Base-by-base conservation (phyloP, 192 early-diverging fungal species). In the Backusella psychrophila region DNA sequence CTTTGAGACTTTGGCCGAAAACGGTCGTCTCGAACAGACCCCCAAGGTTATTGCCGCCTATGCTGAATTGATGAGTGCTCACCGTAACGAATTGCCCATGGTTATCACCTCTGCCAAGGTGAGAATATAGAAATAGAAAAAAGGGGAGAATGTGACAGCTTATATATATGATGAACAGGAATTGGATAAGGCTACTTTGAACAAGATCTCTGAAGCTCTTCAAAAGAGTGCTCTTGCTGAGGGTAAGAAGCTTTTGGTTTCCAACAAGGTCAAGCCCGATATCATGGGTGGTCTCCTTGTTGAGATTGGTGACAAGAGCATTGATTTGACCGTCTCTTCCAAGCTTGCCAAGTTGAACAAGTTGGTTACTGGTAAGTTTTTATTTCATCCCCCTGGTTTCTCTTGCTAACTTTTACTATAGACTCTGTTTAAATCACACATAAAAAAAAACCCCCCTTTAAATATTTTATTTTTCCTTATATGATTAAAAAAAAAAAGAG, bases 291-390 rank as follows among this genome's bases (percentile, higher is more conserved):
- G 97, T 77, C 91, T 99, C 85, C 87, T 98, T 81, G 93, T 99
- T 71, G 97, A 99, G 85, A 88, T 97, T 84, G 96, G 97, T 79
- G 97, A 96, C 88, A 95, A 96, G 87, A 98, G 96, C 80, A 97
- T 99, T 80, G 97, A 99, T 85, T 92, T 99, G 87, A 97, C 96
- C 23, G 95, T 96, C 71, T 91, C 96, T 36, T 91, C 94, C 87
- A 96, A 94, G 84, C 89, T 99, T 81, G 90, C 92, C 87, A 99
- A 98, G 93, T 90, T 99, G 44, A 95, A 99, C 90, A 91, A 94
- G 85, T 86, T 97, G 73, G 82, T 99, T 75, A 90, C 93, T 74
- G 93, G 85, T 87, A 85, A 74, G 76, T 76, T 21, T 66, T 29
- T 29, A 29, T 1, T 29, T 29, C 0, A 29, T n/a, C 29, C 56